A percentile compares a stretch with the other conserved stretches of the same genome.
These are phyloP conservation scores for Acidomyces sp. DNA, from an alignment of 495 filamentous ascomycete species.

Conservation along the genomic window DNA sequence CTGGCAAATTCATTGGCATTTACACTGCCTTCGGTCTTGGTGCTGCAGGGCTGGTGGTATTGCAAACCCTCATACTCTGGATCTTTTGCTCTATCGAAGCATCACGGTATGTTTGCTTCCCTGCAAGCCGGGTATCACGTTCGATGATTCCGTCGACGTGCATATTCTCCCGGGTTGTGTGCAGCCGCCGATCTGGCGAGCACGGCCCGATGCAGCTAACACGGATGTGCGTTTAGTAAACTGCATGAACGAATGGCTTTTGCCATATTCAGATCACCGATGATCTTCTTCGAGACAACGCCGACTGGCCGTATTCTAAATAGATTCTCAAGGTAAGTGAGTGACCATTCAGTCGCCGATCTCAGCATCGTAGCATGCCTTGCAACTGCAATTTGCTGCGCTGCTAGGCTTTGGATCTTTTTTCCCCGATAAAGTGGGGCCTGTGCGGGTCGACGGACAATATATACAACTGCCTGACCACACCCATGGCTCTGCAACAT, in stretches of 20 bases:
- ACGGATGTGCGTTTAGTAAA: constrained; percentile 55
- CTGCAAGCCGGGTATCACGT: constrained; percentile 21
- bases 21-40: constrained; percentile 92
- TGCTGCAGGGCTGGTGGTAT: constrained; percentile 68
- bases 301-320: constrained; percentile 96
- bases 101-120: too few relatives aligned
- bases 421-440: too few relatives aligned
- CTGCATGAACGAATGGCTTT: constrained; percentile 97
- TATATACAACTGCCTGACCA: background rate
- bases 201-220: constrained; percentile 8
- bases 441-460: too few relatives aligned
- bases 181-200: constrained; percentile 1
- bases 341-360: background rate
- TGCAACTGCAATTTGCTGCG: too few relatives aligned
- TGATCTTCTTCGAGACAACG: constrained; percentile 98
- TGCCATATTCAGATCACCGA: constrained; percentile 93
- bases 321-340: constrained; percentile 72
- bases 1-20: constrained; percentile 84
- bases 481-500: background rate
- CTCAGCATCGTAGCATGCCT: background rate
- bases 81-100: constrained; percentile 98
- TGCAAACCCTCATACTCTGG: constrained; percentile 93
- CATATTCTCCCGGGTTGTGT: constrained; percentile 4
- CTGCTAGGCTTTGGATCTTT: too few relatives aligned
- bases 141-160: constrained; percentile 5